Conservation (phyloP, 2,329 filamentous ascomycete species). For the Trichophyton benhamiae region DNA sequence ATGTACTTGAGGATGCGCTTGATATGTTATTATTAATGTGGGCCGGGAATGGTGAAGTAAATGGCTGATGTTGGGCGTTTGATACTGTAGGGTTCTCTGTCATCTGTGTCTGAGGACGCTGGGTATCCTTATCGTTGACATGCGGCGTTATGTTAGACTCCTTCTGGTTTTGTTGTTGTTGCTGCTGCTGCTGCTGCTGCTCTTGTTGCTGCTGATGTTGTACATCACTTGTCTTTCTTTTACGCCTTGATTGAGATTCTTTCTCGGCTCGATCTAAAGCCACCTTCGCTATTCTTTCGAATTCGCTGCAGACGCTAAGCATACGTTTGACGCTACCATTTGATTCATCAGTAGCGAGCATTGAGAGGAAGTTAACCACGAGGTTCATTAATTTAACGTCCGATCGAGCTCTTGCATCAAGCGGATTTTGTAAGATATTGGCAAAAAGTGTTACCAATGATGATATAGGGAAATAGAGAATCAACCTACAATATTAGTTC, state of each 20-base stretch:
- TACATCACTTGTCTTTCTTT: conserved; percentile 60
- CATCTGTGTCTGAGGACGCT: neutral
- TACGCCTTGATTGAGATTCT: conserved; percentile 65
- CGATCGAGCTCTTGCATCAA: conserved; percentile 74
- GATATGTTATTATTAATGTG: neutral
- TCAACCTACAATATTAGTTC: conserved; percentile 46
- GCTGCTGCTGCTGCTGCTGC: too few relatives aligned
- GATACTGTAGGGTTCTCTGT: conserved; percentile 1
- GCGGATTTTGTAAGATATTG: conserved; percentile 89
- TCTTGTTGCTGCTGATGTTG: conserved; percentile 9
- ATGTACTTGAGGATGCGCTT: conserved; percentile 2
- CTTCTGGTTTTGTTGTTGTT: conserved; percentile 3
- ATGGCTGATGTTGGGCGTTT: conserved; percentile 2
- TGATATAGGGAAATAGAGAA: conserved; percentile 92
- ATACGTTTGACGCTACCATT: conserved; percentile 87
- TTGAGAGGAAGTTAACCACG: conserved; percentile 83
- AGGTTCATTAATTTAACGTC: conserved; percentile 85
- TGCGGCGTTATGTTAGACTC: conserved; percentile 8
- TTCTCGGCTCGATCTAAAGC: conserved; percentile 86
- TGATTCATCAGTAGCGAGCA: conserved; percentile 76
- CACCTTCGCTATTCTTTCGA: conserved; percentile 81
- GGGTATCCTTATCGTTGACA: conserved; percentile 8
- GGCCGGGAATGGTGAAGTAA: conserved; percentile 1
- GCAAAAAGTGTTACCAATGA: conserved; percentile 90
- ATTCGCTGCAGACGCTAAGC: conserved; percentile 88